phyloP scores from a whole-genome alignment of 2,329 filamentous ascomycete species.

The Aspergillus carbonarius region DNA sequence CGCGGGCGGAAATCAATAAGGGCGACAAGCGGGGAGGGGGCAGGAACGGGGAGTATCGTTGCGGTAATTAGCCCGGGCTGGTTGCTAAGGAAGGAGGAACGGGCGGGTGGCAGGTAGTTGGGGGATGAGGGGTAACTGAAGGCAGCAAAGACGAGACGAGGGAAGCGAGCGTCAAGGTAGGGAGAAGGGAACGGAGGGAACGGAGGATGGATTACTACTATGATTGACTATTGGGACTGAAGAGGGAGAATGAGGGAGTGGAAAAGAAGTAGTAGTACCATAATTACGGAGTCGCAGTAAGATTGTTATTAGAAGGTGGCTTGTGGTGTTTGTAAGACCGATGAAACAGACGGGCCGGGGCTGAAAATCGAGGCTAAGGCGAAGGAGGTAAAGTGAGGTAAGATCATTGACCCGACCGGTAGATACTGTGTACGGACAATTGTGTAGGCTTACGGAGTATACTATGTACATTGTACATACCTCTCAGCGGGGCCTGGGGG shows the following conservation, averaged over 20 bases:
- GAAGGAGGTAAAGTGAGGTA: not conserved
- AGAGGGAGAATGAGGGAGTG: not conserved
- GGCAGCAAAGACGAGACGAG: no score
- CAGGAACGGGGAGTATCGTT: not conserved
- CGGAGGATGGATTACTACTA: not conserved
- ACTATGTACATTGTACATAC: no score
- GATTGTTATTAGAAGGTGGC: not conserved
- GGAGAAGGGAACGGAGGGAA: not conserved
- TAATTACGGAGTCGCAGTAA: not conserved
- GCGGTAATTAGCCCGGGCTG: not conserved
- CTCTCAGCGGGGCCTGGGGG: no score
- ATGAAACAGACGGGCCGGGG: not conserved
- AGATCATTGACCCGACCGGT: not conserved
- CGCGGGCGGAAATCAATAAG: not conserved
- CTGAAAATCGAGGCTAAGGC: not conserved
- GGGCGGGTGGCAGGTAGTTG: not conserved
- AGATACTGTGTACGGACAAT: no score
- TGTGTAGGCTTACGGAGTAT: no score
- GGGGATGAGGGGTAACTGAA: no score
- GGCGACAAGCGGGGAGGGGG: not conserved
- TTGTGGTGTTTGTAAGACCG: not conserved
- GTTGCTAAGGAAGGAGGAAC: not conserved
- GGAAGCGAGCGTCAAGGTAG: not conserved
- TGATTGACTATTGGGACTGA: not conserved
- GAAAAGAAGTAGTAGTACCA: not conserved